phyloP scores from a whole-genome alignment of 441 rosid species.

The Geranium incanum region DNA sequence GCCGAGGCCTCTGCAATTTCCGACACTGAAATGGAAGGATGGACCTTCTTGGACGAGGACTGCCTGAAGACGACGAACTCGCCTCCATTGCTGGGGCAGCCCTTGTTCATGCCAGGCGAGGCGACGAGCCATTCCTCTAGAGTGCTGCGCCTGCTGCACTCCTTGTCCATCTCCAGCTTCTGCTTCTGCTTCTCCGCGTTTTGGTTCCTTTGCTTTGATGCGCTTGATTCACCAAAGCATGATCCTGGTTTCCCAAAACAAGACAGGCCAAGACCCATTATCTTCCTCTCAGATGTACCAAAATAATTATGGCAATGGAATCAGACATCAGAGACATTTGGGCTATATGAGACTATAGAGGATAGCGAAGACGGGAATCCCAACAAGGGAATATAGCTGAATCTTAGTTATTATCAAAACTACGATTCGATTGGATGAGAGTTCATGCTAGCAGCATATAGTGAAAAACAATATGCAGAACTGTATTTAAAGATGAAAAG shows the following conservation, averaged over 20 bases:
- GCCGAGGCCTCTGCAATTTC: slow-evolving; percentile 8
- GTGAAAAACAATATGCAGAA: too few species aligned
- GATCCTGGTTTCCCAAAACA: neutral
- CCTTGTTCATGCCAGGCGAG: slow-evolving; percentile 21
- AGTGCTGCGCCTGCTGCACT: slow-evolving; percentile 5
- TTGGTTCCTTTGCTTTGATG: neutral
- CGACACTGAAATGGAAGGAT: slow-evolving; percentile 14
- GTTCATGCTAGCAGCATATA: too few species aligned
- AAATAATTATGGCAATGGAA: too few species aligned
- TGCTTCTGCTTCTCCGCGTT: neutral
- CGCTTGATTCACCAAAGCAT: neutral
- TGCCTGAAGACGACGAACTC: slow-evolving; percentile 21
- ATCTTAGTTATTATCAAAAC: too few species aligned
- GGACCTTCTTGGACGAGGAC: slow-evolving; percentile 19
- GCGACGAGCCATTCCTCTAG: slow-evolving; percentile 30
- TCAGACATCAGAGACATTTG: too few species aligned
- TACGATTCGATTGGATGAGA: too few species aligned
- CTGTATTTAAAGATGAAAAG: too few species aligned
- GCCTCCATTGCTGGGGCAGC: slow-evolving; percentile 16
- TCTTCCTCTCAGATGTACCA: too few species aligned
- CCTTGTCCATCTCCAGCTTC: neutral
- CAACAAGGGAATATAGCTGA: too few species aligned
- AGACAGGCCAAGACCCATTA: slow-evolving; percentile 3
- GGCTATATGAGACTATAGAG: too few species aligned
- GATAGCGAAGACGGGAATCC: too few species aligned